Conservation (phyloP, 805 yeast species). For the Sungouiozyma intestinalis region DNA sequence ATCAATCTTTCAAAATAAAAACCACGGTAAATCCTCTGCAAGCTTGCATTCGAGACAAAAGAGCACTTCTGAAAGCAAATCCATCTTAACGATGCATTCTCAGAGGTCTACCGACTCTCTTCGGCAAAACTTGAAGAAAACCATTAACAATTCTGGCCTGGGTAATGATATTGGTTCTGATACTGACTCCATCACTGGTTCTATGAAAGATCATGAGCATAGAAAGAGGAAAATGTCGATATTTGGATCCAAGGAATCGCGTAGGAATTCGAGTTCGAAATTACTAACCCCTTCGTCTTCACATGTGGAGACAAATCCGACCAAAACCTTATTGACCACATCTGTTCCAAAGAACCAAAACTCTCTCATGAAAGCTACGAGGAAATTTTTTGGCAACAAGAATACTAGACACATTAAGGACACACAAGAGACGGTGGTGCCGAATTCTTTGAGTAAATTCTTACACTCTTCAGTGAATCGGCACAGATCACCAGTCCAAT, state of each 20-base stretch:
- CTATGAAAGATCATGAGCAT: not conserved
- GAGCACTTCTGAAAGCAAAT: slow-evolving; percentile 2
- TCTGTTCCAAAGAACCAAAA: slow-evolving; percentile 1
- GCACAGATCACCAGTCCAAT: slow-evolving; percentile 25
- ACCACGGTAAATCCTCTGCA: slow-evolving; percentile 3
- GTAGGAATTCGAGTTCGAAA: not conserved
- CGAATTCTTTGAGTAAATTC: slow-evolving; percentile 24
- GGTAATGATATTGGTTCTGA: not conserved
- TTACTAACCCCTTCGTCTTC: too few relatives aligned
- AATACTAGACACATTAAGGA: slow-evolving; percentile 14
- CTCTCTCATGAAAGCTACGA: slow-evolving; percentile 15
- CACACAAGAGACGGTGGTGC: slow-evolving; percentile 15
- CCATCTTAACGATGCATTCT: not conserved
- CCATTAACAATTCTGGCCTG: not conserved
- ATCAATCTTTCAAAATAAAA: slow-evolving; percentile 9
- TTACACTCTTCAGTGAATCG: slow-evolving; percentile 24
- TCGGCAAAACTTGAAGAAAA: not conserved
- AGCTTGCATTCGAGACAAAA: slow-evolving; percentile 1
- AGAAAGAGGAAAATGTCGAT: not conserved
- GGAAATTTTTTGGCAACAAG: slow-evolving; percentile 20
- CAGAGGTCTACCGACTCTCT: not conserved
- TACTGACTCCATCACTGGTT: not conserved
- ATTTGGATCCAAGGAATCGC: not conserved
- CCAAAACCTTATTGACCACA: not conserved
- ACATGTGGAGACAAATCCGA: not conserved